Evolutionary conservation across 2,329 filamentous ascomycete species (phyloP), one percentile per base, ranked within the genome.

Genomic region (Neurospora sp.): DNA sequence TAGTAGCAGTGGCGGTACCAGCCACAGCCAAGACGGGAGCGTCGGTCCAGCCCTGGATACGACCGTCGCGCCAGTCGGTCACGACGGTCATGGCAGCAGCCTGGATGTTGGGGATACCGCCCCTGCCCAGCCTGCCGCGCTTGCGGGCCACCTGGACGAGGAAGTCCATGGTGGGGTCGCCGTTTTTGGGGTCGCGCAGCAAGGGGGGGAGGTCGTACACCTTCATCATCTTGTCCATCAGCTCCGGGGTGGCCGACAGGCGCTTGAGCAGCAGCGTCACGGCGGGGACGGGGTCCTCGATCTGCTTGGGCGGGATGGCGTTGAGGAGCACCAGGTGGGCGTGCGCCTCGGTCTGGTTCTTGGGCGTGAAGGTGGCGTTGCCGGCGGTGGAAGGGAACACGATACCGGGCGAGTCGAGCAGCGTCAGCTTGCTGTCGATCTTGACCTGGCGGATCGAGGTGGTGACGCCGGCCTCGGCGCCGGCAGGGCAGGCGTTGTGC

Each of bases 61-160:
- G 88, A 36, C 94, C 95, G 79, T 98, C 95, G 75, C 96, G 88
- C 92, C 96, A 97, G 83, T 99, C 96, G n/a, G 89, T 96, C 70
- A 99, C 89, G 69, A 99, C 94, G 0, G 92, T 91, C 86, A 96
- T 95, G 73, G 95, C 96, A 8, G 96, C 95, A 69, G 91, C 89
- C 74, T 89, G 85, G 71, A 98, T 81, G 80, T 98, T 99, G 62
- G 96, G 96, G 17, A 98, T 86, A 72, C 96, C 96, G 23, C 95
- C 94, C 75, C 91, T 91, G 67, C 95, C 93, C 17, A 99, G 85
- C 70, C 96, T 86, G 68, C 96, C 96, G 71, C 96, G 88, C 84
- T 97, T 97, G 76, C 96, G 88, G 5, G 96, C 96, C 12, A 99
- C 95, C 79, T 99, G 95, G 69, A 98, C 89, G 41, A 99, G 82